Evolutionary conservation across 805 yeast species (phyloP).

Genomic region (Saccharomycopsis fibuligera): DNA sequence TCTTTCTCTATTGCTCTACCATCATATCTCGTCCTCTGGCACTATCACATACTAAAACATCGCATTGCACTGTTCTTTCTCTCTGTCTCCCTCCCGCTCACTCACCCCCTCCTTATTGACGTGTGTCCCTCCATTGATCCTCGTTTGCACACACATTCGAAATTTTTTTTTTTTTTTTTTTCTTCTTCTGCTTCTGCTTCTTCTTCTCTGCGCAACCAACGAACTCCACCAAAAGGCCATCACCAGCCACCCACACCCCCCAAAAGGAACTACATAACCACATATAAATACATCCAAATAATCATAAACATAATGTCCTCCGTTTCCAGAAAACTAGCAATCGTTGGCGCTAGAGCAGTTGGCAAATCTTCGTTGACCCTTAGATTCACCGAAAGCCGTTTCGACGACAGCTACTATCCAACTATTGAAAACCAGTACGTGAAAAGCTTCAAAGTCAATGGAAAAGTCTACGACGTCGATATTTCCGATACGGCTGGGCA

Average conservation of each 20-base stretch:
- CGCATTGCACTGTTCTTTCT: no score
- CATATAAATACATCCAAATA: no score
- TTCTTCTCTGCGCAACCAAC: not conserved
- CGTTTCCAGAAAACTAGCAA: slow-evolving; percentile 64
- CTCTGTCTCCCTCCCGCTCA: no score
- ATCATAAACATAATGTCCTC: slow-evolving; percentile 18
- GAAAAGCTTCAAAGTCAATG: slow-evolving; percentile 60
- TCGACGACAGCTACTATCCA: slow-evolving; percentile 84
- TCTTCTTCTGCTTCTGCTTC: not conserved
- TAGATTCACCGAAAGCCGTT: slow-evolving; percentile 81
- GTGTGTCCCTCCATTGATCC: no score
- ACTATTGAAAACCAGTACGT: slow-evolving; percentile 83
- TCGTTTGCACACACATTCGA: no score
- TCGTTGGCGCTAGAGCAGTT: slow-evolving; percentile 82
- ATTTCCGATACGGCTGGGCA: slow-evolving; percentile 92
- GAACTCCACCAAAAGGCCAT: no score
- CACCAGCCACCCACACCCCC: no score
- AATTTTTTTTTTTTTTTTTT: not conserved
- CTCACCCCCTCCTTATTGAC: no score
- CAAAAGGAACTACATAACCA: no score
- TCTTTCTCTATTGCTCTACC: no score
- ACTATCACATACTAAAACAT: no score
- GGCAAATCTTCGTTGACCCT: slow-evolving; percentile 84
- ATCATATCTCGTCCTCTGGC: no score
- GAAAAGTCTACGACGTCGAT: slow-evolving; percentile 73